These are phyloP conservation scores for Candida oleophila DNA, from an alignment of 805 yeast species.

Conservation along the genomic window DNA sequence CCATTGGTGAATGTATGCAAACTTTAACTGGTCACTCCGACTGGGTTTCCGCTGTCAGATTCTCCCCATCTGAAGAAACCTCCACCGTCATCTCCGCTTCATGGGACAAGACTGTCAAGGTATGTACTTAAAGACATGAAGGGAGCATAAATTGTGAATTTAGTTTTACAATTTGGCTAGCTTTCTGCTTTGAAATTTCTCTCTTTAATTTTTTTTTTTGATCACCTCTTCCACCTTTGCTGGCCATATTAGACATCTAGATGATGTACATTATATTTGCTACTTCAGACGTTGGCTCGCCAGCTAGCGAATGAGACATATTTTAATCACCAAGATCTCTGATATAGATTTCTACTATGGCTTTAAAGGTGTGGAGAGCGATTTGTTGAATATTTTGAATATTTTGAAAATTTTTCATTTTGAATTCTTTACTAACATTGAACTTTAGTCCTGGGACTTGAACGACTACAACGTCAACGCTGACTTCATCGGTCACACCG, in stretches of 20 bases:
- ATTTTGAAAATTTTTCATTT: neutral
- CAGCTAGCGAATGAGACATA: conserved; percentile 88
- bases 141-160: no score
- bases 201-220: conserved; percentile 2
- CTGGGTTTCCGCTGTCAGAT: conserved; percentile 98
- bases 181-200: no score
- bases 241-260: no score
- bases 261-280: conserved; percentile 94
- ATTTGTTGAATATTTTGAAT: conserved; percentile 4
- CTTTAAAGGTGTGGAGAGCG: neutral
- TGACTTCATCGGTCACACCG: conserved; percentile 99
- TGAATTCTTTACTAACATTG: conserved; percentile 48
- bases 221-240: conserved; percentile 13
- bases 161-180: no score
- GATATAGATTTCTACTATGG: conserved; percentile 41
- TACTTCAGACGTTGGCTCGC: conserved; percentile 89
- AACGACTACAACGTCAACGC: conserved; percentile 81
- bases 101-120: conserved; percentile 98
- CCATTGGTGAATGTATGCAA: conserved; percentile 94
- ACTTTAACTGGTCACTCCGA: conserved; percentile 95
- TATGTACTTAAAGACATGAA: conserved; percentile 56
- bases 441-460: conserved; percentile 87
- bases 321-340: conserved; percentile 98
- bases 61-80: conserved; percentile 79
- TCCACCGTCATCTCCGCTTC: conserved; percentile 93